A percentile compares a stretch with the other conserved stretches of the same genome.
These are phyloP conservation scores for Blastobotrys robertii DNA, from an alignment of 805 yeast genomes.

Conservation along the genomic window DNA sequence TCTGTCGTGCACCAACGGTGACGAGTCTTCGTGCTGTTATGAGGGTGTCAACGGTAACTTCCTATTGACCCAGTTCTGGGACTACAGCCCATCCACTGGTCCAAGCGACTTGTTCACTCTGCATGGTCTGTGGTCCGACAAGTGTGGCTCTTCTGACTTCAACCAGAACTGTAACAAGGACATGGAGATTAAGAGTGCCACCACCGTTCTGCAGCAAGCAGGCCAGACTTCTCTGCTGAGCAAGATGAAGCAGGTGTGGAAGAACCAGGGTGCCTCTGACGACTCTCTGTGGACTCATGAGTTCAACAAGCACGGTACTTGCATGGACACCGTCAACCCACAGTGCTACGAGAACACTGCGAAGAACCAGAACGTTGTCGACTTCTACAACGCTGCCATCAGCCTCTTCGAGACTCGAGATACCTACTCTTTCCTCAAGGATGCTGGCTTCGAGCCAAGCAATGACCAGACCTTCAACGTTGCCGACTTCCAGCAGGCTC, in stretches of 20 bases:
- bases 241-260: slow-evolving; percentile 59
- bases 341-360: slow-evolving; percentile 43
- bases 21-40: slow-evolving; percentile 62
- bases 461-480: slow-evolving; percentile 45
- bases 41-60: slow-evolving; percentile 81
- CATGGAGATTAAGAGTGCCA: slow-evolving; percentile 44
- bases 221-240: slow-evolving; percentile 41
- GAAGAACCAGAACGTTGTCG: slow-evolving; percentile 42
- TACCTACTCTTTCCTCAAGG: slow-evolving; percentile 55
- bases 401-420: slow-evolving; percentile 49
- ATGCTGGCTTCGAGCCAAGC: slow-evolving; percentile 68
- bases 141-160: slow-evolving; percentile 45
- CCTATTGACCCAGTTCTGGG: slow-evolving; percentile 89
- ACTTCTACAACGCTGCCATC: slow-evolving; percentile 56
- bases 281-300: slow-evolving; percentile 80
- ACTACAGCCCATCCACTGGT: slow-evolving; percentile 65
- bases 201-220: slow-evolving; percentile 33
- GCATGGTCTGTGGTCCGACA: slow-evolving; percentile 87
- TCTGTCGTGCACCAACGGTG: slow-evolving; percentile 22
- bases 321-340: slow-evolving; percentile 72
- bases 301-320: slow-evolving; percentile 89
- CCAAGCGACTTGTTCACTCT: slow-evolving; percentile 63
- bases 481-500: slow-evolving; percentile 26
- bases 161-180: slow-evolving; percentile 66
- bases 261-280: slow-evolving; percentile 59